Percentiles rank a stretch among this genome's conserved stretches.
Conservation (phyloP, 2,329 filamentous ascomycete species). For the Alternaria brassicae region DNA sequence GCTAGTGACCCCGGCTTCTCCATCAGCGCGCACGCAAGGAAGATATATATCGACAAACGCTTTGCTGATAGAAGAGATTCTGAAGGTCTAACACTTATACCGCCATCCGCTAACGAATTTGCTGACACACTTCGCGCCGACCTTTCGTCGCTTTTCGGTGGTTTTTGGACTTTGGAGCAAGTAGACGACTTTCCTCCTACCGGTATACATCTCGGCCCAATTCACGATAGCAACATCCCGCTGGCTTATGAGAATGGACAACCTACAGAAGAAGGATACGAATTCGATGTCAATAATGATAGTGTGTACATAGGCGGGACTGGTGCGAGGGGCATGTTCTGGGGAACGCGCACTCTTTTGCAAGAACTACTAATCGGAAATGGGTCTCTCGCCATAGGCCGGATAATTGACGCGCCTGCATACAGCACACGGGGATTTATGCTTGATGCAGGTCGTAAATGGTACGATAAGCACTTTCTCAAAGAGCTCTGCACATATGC, state of each 20-base stretch:
- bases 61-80: slow-evolving; percentile 54
- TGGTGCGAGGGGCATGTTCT: slow-evolving; percentile 57
- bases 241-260: slow-evolving; percentile 58
- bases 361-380: slow-evolving; percentile 52
- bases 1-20: slow-evolving; percentile 31
- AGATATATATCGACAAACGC: slow-evolving; percentile 52
- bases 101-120: slow-evolving; percentile 59
- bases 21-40: slow-evolving; percentile 28
- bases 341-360: slow-evolving; percentile 57
- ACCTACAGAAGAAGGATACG: slow-evolving; percentile 60
- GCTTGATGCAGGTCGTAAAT: slow-evolving; percentile 56
- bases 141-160: slow-evolving; percentile 51
- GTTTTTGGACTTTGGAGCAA: slow-evolving; percentile 52
- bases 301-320: slow-evolving; percentile 52
- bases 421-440: slow-evolving; percentile 56
- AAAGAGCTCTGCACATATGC: slow-evolving; percentile 56
- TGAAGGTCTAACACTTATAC: slow-evolving; percentile 60
- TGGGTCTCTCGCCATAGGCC: slow-evolving; percentile 40
- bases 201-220: slow-evolving; percentile 56
- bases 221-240: slow-evolving; percentile 30
- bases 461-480: slow-evolving; percentile 53
- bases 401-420: slow-evolving; percentile 51
- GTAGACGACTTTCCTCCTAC: slow-evolving; percentile 47
- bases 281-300: slow-evolving; percentile 49
- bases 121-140: slow-evolving; percentile 57